phyloP scores from a whole-genome alignment of 2,329 filamentous ascomycete species.

The Pseudogymnoascus sp. region DNA sequence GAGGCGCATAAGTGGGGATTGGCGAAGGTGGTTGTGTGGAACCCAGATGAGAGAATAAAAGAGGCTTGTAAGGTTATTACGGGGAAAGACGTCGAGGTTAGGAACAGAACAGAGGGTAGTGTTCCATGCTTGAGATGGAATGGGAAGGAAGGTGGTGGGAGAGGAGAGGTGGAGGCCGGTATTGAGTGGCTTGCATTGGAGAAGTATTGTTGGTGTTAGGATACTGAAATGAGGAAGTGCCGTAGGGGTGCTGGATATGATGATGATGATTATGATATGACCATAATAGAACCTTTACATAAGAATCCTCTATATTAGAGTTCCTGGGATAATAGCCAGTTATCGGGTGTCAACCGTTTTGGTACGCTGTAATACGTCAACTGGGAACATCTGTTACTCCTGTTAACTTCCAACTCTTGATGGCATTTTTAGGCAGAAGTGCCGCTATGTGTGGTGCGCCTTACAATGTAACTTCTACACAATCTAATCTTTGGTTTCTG shows the following conservation, averaged over 20 bases:
- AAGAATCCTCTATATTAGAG: not conserved
- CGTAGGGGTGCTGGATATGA: not conserved
- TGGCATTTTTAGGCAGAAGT: no score
- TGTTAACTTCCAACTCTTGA: no score
- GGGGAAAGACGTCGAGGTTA: not conserved
- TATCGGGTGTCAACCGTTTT: not conserved
- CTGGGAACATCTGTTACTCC: no score
- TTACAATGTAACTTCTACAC: not conserved
- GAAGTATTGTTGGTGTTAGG: not conserved
- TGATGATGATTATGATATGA: not conserved
- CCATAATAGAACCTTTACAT: not conserved
- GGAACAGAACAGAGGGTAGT: not conserved
- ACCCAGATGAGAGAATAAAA: slow-evolving; percentile 29
- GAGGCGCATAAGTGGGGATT: slow-evolving; percentile 30
- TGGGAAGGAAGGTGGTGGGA: not conserved
- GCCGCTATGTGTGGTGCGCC: no score
- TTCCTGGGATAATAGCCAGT: not conserved
- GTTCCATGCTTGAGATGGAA: not conserved
- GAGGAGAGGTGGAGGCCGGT: not conserved
- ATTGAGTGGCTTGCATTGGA: not conserved
- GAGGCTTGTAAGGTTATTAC: slow-evolving; percentile 22
- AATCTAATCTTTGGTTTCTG: not conserved
- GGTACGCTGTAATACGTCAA: no score
- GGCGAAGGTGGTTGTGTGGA: slow-evolving; percentile 32
- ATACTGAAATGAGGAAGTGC: not conserved